Evolutionary conservation across 352 stramenopile genomes (phyloP).

Genomic region (Phytophthora pluvialis): DNA sequence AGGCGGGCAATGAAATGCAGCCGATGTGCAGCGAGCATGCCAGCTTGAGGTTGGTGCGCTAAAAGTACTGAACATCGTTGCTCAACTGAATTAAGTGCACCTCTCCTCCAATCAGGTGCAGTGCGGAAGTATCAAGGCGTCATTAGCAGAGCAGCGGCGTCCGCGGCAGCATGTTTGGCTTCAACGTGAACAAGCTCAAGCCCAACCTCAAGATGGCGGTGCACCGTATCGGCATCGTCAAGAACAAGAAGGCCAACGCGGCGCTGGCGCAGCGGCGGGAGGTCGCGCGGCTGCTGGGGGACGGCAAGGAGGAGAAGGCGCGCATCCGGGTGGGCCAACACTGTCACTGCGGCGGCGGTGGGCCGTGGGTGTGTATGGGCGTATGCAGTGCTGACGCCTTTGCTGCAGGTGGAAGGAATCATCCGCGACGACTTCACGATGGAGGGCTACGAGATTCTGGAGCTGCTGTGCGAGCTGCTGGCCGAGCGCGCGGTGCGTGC

Average conservation of each 20-base stretch:
- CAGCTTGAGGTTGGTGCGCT: no score
- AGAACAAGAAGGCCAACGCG: slow-evolving; percentile 92
- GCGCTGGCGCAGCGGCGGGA: slow-evolving; percentile 77
- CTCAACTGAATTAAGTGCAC: background rate
- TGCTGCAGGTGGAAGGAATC: slow-evolving; percentile 88
- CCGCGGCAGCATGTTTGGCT: slow-evolving; percentile 75
- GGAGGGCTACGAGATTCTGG: slow-evolving; percentile 96
- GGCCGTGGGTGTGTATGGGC: background rate
- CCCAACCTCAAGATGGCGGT: slow-evolving; percentile 94
- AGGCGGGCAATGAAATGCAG: background rate
- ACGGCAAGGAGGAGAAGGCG: slow-evolving; percentile 94
- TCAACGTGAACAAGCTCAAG: slow-evolving; percentile 93
- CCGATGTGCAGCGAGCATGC: no score
- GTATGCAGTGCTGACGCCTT: background rate
- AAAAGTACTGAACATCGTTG: background rate
- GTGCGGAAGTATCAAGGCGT: slow-evolving; percentile 16
- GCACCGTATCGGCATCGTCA: slow-evolving; percentile 90
- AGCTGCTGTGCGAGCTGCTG: slow-evolving; percentile 94
- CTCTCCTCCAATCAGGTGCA: slow-evolving; percentile 6
- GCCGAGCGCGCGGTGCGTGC: slow-evolving; percentile 86
- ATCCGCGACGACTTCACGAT: slow-evolving; percentile 97
- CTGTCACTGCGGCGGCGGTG: background rate
- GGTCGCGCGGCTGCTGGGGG: slow-evolving; percentile 78
- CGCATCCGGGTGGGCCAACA: slow-evolving; percentile 88
- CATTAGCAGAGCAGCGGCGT: slow-evolving; percentile 5